Base-by-base conservation (phyloP, 2,329 filamentous ascomycete species). In the Biscogniauxia marginata region DNA sequence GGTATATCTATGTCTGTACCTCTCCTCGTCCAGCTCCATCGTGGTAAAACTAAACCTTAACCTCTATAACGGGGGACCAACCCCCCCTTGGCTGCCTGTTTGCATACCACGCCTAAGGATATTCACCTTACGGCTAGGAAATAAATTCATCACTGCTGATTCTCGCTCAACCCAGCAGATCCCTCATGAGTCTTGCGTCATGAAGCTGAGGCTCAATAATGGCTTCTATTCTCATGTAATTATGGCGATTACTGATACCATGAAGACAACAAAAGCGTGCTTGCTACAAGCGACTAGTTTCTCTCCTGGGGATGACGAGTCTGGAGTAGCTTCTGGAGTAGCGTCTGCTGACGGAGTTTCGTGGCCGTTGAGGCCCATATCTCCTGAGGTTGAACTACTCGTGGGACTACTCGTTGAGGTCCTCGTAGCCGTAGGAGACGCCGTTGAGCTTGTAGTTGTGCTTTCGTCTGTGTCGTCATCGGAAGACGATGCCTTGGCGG, bases 331-430 rank as follows among this genome's bases (percentile, higher is more conserved):
- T 11, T 56, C 51, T 7, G 57, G 52, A 4, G 61, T 52, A 22
- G 59, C 48, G 16, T 64, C 51, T 43, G 64, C 62, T 24, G 63
- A 59, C 4, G 70, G 60, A 13, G 74, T 72, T 54, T 74, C 70
- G 52, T 76, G 71, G 24, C 75, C 74, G 54, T 70, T 69, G 19
- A 75, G 63, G 2, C 74, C 76, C 22, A 63, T 50, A 16, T 56
- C 49, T 4, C 51, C 56, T 16, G 56, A 48, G 7, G 60, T 53
- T 21, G 64, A 49, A 6, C 61, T 55, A 7, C 56, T 45, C 1
- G 59, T 59, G 9, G n/a, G n/a, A n/a, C n/a, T n/a, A n/a, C 52
- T 24, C 7, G 46, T 46, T 8, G 57, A 54, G 13, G 60, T 60
- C 2, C 47, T 43, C n/a, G 52, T 47, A 13, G 54, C 22, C 11